Conservation (phyloP, 495 filamentous ascomycete genomes). For the Cryomyces antarcticus region DNA sequence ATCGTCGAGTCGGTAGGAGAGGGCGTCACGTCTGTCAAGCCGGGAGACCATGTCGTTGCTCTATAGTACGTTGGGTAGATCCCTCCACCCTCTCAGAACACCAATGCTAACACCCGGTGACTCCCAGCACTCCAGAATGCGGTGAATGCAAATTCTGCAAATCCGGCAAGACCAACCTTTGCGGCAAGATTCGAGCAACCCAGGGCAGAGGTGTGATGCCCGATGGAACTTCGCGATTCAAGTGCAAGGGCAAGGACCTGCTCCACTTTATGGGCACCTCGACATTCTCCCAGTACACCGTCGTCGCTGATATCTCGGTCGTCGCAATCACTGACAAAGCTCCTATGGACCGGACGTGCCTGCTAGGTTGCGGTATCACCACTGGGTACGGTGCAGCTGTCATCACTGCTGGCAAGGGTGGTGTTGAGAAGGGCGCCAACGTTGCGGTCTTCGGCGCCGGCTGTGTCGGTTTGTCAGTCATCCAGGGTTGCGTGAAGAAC, state of each 20-base stretch:
- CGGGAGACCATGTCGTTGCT: slow-evolving; percentile 81
- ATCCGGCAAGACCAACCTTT: slow-evolving; percentile 98
- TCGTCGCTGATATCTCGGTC: slow-evolving; percentile 95
- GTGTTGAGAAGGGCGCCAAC: slow-evolving; percentile 63
- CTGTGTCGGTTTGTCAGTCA: slow-evolving; percentile 83
- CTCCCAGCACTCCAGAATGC: slow-evolving; percentile 76
- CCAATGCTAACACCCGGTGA: not conserved
- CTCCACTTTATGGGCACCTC: slow-evolving; percentile 99
- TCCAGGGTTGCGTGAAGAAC: slow-evolving; percentile 84
- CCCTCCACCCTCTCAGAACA: not conserved
- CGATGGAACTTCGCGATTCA: slow-evolving; percentile 90
- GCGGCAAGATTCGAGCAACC: slow-evolving; percentile 94
- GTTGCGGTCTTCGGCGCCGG: slow-evolving; percentile 93
- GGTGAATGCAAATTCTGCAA: slow-evolving; percentile 97
- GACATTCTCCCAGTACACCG: slow-evolving; percentile 96
- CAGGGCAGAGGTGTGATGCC: slow-evolving; percentile 95
- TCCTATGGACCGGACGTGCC: slow-evolving; percentile 87
- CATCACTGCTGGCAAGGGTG: slow-evolving; percentile 51
- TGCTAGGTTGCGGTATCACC: slow-evolving; percentile 94
- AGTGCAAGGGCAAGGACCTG: slow-evolving; percentile 76
- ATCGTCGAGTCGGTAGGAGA: slow-evolving; percentile 94
- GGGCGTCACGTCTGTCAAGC: slow-evolving; percentile 82
- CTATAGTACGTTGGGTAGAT: slow-evolving; percentile 51
- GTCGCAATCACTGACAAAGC: slow-evolving; percentile 80
- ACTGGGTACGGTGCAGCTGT: slow-evolving; percentile 93